phyloP scores from a whole-genome alignment of 177 flowering plant species.

The Vitis hybrid region DNA sequence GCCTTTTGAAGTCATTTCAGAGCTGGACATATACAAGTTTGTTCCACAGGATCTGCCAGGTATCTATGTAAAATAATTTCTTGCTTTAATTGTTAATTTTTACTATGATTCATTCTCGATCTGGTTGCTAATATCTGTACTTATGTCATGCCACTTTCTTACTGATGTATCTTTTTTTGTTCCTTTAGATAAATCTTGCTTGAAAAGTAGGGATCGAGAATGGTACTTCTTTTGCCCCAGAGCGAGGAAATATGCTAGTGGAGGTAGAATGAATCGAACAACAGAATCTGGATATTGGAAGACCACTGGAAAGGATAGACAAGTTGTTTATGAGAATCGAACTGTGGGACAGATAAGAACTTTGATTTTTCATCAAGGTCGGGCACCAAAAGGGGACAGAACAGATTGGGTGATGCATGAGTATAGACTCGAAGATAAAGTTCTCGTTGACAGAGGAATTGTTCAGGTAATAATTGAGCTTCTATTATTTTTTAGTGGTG shows the following conservation, averaged over 20 bases:
- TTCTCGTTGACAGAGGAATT: conserved; percentile 33
- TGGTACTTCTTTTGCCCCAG: conserved; percentile 76
- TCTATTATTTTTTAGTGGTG: not conserved
- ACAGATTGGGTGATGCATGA: conserved; percentile 87
- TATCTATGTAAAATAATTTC: conserved; percentile 3
- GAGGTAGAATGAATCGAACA: conserved; percentile 50
- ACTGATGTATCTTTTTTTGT: not conserved
- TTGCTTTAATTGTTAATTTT: not conserved
- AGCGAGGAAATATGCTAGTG: conserved; percentile 53
- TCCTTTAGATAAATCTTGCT: conserved; percentile 37
- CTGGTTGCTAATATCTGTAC: not conserved
- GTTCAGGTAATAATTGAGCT: conserved; percentile 35
- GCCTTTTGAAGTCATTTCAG: conserved; percentile 39
- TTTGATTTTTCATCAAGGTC: conserved; percentile 54
- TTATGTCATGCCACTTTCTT: not conserved
- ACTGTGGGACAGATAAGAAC: conserved; percentile 64
- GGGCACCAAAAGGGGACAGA: conserved; percentile 52
- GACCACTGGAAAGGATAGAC: conserved; percentile 66
- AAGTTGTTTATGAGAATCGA: conserved; percentile 25
- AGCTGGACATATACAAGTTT: conserved; percentile 60
- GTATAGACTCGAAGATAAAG: conserved; percentile 51
- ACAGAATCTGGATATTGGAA: conserved; percentile 74
- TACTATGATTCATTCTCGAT: not conserved
- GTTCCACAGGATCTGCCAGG: conserved; percentile 84
- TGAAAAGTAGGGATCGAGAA: conserved; percentile 48